These are phyloP conservation scores for Heracleum sosnowskyi DNA, from an alignment of 129 eudicot species.

Conservation along the genomic window DNA sequence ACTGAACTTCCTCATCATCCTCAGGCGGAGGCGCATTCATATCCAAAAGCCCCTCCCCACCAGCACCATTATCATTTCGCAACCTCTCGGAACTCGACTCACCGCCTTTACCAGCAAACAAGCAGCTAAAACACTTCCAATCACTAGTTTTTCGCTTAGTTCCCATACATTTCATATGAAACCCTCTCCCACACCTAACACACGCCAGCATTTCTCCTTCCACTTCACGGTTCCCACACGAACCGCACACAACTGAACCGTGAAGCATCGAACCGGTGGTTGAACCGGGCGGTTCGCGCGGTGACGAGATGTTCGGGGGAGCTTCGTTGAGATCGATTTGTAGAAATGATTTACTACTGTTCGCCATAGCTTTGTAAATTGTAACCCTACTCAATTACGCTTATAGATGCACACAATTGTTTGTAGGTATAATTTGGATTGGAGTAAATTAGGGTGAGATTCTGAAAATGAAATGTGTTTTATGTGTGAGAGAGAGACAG, in stretches of 20 bases:
- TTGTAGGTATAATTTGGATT: neutral
- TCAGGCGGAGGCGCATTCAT: conserved; percentile 39
- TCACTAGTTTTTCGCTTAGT: conserved; percentile 22
- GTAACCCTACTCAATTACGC: neutral
- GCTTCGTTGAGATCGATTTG: conserved; percentile 32
- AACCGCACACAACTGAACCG: conserved; percentile 10
- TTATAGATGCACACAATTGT: neutral
- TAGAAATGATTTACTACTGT: conserved; percentile 6
- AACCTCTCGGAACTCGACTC: conserved; percentile 7
- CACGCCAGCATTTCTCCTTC: conserved; percentile 19
- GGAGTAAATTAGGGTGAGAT: neutral
- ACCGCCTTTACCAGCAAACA: conserved; percentile 14
- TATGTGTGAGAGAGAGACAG: neutral
- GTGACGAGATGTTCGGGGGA: conserved; percentile 17
- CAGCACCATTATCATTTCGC: neutral
- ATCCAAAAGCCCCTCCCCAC: conserved; percentile 33
- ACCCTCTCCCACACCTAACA: conserved; percentile 37
- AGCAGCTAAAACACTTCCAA: conserved; percentile 43
- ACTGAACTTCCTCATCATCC: neutral
- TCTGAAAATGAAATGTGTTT: neutral
- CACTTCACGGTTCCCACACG: conserved; percentile 24
- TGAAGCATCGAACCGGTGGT: neutral
- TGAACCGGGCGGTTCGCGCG: neutral
- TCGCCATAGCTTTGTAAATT: conserved; percentile 13
- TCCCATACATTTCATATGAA: conserved; percentile 35